These are phyloP conservation scores for Zelonia costaricensis DNA, from an alignment of 208 protist species.

Conservation along the genomic window DNA sequence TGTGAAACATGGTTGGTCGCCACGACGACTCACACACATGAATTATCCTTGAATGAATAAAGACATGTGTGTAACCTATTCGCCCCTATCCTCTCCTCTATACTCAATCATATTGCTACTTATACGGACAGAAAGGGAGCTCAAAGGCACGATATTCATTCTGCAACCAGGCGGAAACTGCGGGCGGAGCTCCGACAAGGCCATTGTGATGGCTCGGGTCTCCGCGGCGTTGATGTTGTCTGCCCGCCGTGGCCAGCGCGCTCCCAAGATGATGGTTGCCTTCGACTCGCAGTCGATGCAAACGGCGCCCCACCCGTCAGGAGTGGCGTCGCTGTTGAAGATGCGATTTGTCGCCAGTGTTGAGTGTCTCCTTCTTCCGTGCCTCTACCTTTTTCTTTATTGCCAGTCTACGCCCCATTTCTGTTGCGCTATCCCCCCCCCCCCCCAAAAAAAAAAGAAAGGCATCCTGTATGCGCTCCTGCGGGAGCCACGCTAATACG, in stretches of 20 bases:
- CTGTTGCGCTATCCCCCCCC: background rate
- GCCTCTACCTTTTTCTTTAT: background rate
- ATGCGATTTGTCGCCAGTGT: background rate
- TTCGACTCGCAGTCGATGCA: background rate
- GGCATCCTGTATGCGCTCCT: no score
- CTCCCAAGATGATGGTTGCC: background rate
- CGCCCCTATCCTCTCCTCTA: no score
- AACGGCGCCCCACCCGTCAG: background rate
- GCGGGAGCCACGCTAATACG: background rate
- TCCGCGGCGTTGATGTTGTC: background rate
- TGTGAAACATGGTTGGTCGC: no score
- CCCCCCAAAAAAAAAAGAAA: no score
- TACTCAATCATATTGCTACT: no score
- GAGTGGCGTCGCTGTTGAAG: background rate
- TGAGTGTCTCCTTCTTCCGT: background rate
- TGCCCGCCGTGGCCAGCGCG: background rate
- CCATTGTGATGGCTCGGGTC: background rate
- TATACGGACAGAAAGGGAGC: no score
- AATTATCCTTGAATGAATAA: no score
- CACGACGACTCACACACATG: no score
- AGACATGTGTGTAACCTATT: no score
- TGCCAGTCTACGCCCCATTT: background rate
- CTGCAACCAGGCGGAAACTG: background rate
- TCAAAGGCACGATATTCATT: no score
- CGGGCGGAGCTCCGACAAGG: background rate